Evolutionary conservation across 2,329 filamentous ascomycete species (phyloP), one percentile per base, ranked within the genome.

Genomic region (Chrysoporthe austroafricana): DNA sequence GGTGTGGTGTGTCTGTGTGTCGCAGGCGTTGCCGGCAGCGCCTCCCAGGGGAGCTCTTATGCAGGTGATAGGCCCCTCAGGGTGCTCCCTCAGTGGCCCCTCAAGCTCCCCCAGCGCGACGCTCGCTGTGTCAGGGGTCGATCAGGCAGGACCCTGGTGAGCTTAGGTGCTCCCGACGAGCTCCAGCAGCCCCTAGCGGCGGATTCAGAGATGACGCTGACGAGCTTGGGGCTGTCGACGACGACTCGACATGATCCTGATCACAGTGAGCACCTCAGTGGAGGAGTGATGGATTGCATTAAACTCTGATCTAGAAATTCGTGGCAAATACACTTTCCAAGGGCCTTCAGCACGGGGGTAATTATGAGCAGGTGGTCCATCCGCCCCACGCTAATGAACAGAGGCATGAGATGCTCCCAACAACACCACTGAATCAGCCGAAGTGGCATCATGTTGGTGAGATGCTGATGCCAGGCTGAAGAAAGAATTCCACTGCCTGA

Each of bases 401-500:
- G 32, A 34, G 50, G n/a, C 59, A 60, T 44, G 50, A 39, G n/a
- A 69, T 66, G 67, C 64, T 66, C 26, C 63, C 67, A 44, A 48
- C 67, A 50, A 60, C 67, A 43, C 58, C 2, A 13, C 13, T 66
- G 8, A 66, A 64, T 61, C 8, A 26, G 26, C 26, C 26, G 26
- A 26, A 26, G 26, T 26, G 26, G 26, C 26, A 26, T 26, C 26
- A 26, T 26, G 26, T 21, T 18, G 16, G n/a, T 39, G 32, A 48
- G 16, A 43, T 21, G 50, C 67, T 46, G 44, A 4, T 46, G 44
- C 60, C 62, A 69, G 94, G 95, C 90, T 99, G 52, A 86, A 93
- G 75, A 88, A 94, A 77, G 98, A 98, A 80, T 91, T 91, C 0
- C 94, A 98, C 77, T 90, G 98, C 70, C 88, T 97, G 67, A 89